phyloP scores from a whole-genome alignment of 1,284 basidiomycete genomes.

The Apiotrichum gracile region DNA sequence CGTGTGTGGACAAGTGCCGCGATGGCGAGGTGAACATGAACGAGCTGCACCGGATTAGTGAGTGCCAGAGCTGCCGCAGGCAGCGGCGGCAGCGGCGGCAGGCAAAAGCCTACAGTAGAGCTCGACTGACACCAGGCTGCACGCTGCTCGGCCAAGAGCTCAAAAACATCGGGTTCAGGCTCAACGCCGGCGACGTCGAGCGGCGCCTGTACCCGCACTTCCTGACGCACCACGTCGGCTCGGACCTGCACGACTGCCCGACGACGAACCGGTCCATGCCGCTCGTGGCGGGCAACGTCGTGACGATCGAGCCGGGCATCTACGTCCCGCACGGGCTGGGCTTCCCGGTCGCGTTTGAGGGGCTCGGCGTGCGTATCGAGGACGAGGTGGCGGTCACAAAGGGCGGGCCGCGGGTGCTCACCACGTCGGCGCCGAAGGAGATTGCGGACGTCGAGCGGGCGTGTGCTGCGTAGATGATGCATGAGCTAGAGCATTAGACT shows the following conservation, averaged over 20 bases:
- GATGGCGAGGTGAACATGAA: conserved; percentile 60
- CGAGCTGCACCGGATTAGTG: conserved; percentile 68
- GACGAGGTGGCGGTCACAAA: conserved; percentile 77
- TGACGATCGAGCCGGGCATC: conserved; percentile 57
- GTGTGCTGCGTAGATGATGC: conserved; percentile 56
- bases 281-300: conserved; percentile 73
- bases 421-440: conserved; percentile 80
- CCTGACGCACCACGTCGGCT: conserved; percentile 52
- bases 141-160: conserved; percentile 67
- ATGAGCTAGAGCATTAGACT: too few relatives aligned
- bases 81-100: too few relatives aligned
- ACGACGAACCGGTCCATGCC: conserved; percentile 40
- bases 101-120: background rate
- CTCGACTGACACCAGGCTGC: conserved; percentile 50
- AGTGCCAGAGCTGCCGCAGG: too few relatives aligned
- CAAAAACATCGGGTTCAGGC: conserved; percentile 70
- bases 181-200: conserved; percentile 64
- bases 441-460: conserved; percentile 79
- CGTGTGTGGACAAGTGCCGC: conserved; percentile 48
- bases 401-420: conserved; percentile 63
- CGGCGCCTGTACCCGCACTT: conserved; percentile 83
- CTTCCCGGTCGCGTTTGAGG: conserved; percentile 81
- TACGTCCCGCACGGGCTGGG: conserved; percentile 72
- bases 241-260: conserved; percentile 52
- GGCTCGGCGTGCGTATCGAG: conserved; percentile 84